phyloP scores from a whole-genome alignment of 106 monocot genomes.

The Platanthera zijinensis region DNA sequence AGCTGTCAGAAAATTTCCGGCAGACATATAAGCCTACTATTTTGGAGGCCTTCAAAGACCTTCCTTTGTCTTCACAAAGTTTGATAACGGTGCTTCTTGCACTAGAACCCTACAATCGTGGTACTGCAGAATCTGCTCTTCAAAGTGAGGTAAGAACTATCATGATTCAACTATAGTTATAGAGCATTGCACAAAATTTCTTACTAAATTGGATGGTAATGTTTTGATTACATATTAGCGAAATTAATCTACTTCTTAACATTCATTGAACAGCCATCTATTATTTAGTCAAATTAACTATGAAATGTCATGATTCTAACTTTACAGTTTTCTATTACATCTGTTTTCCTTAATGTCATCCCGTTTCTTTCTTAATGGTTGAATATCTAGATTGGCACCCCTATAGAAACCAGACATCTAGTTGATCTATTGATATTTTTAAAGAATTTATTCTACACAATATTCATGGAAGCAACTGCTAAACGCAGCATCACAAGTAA shows the following conservation, averaged over 20 bases:
- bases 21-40: conserved; percentile 26
- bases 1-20: conserved; percentile 23
- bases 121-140: conserved; percentile 33
- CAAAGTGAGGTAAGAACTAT: conserved; percentile 21
- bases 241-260: neutral
- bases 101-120: conserved; percentile 30
- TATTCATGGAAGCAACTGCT: neutral
- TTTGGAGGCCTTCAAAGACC: conserved; percentile 24
- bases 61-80: conserved; percentile 25
- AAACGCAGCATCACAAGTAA: neutral
- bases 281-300: neutral
- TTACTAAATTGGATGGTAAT: neutral
- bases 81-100: conserved; percentile 30
- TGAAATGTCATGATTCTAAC: neutral
- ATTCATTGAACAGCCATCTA: neutral
- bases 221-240: neutral
- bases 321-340: neutral
- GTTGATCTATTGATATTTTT: neutral
- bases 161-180: neutral
- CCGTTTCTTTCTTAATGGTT: neutral
- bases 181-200: neutral
- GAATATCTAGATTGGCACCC: neutral
- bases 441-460: neutral
- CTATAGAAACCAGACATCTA: neutral
- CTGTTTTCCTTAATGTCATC: neutral